phyloP scores from a whole-genome alignment of 169 alveolate species.

The Eimeria brunetti region DNA sequence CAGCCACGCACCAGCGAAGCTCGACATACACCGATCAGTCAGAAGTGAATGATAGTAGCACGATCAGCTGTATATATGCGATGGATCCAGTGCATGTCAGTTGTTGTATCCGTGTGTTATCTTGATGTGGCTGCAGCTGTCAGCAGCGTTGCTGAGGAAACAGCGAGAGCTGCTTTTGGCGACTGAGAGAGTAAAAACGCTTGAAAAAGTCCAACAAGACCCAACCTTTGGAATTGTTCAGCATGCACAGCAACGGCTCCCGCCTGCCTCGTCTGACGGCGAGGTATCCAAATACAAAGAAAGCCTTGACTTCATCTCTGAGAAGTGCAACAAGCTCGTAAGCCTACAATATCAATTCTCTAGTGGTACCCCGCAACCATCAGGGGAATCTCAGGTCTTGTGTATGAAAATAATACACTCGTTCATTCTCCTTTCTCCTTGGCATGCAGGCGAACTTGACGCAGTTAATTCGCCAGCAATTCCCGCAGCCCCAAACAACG shows the following conservation, averaged over 20 bases:
- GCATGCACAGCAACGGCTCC: slow-evolving; percentile 53
- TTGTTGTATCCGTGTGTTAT: neutral
- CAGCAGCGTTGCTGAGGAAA: slow-evolving; percentile 14
- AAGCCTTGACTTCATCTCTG: slow-evolving; percentile 32
- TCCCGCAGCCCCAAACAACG: slow-evolving; percentile 10
- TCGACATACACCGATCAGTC: neutral
- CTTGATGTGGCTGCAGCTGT: slow-evolving; percentile 26
- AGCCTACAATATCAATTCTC: neutral
- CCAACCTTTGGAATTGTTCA: slow-evolving; percentile 26
- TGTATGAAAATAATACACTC: neutral
- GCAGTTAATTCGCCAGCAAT: slow-evolving; percentile 43
- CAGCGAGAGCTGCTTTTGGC: slow-evolving; percentile 62
- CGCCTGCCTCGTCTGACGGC: slow-evolving; percentile 15
- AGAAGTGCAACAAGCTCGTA: slow-evolving; percentile 61
- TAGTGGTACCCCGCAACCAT: neutral
- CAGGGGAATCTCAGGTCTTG: neutral
- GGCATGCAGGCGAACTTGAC: slow-evolving; percentile 49
- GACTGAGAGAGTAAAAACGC: slow-evolving; percentile 50
- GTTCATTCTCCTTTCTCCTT: neutral
- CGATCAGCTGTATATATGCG: neutral
- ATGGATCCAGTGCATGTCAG: neutral
- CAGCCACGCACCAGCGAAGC: neutral
- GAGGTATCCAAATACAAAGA: slow-evolving; percentile 4
- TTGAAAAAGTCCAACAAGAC: slow-evolving; percentile 34
- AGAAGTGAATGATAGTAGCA: neutral